Evolutionary conservation across 257 asterid species (phyloP), one percentile per base, ranked within the genome.

Genomic region (Penstemon eatonii): DNA sequence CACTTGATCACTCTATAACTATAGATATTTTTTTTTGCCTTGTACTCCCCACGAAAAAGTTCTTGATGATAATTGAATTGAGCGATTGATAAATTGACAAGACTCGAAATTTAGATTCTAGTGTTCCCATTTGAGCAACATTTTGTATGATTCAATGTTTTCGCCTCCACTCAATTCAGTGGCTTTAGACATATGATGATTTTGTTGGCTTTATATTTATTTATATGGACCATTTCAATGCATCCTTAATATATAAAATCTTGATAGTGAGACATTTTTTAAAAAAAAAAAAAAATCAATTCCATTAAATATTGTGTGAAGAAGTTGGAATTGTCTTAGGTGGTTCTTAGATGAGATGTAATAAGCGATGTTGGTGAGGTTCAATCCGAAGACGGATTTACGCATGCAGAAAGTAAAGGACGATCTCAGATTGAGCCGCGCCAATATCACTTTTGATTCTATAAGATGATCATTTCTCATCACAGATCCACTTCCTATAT

Each of bases 391-490:
- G 94, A 86, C 88, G 83, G 55, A 76, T 81, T 87, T 89, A 87
- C 80, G 36, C 8, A 13, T 5, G 0, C 7, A 9, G 19, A 4
- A 13, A 12, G 84, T 89, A 87, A 89, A 85, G 53, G 67, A 57
- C 86, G 86, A 80, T 85, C 88, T 87, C 96, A 67, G 95, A 89
- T 89, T 89, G 95, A 89, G 95, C 92, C 95, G 95, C 90, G 95
- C 96, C 96, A 87, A 89, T 89, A 89, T 89, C 95, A 87, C 92
- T 89, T 75, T 49, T 53, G 62, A 25, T 2, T 25, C 33, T 25
- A 25, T 25, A 1, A 25, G 33, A 25, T 25, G 33, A 25, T 25
- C 33, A 25, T 25, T 25, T 25, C 33, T 25, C 33, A 25, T 25
- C 33, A 25, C 33, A 25, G 33, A 25, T 25, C 33, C 33, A 25